Conservation (phyloP, 2,329 filamentous ascomycete species). For the Pseudonectria buxi region DNA sequence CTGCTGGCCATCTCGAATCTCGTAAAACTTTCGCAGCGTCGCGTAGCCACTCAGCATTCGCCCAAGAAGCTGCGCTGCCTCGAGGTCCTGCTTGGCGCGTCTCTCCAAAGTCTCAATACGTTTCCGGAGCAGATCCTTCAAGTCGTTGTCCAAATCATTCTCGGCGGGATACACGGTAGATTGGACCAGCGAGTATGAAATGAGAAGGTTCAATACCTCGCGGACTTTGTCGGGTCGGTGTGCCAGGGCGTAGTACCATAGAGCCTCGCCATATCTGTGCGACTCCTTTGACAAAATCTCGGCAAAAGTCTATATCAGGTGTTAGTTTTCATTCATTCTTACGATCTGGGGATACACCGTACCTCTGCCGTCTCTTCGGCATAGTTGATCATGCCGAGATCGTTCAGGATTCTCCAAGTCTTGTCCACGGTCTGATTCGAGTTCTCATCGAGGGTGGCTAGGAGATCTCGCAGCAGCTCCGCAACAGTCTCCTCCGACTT, state of each 20-base stretch:
- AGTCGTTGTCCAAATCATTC: constrained; percentile 64
- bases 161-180: constrained; percentile 72
- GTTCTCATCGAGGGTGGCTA: constrained; percentile 57
- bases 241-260: constrained; percentile 86
- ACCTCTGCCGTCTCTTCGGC: constrained; percentile 80
- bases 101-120: constrained; percentile 65
- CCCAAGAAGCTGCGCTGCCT: constrained; percentile 76
- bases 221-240: constrained; percentile 74
- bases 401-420: constrained; percentile 69
- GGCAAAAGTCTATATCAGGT: constrained; percentile 63
- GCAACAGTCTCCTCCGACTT: constrained; percentile 68
- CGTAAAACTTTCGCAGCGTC: constrained; percentile 83
- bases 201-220: constrained; percentile 78
- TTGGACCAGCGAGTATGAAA: constrained; percentile 79
- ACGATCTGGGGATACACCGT: constrained; percentile 22
- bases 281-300: constrained; percentile 66
- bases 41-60: constrained; percentile 88
- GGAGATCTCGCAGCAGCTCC: constrained; percentile 59
- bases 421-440: constrained; percentile 71
- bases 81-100: constrained; percentile 67
- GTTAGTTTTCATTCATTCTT: constrained; percentile 18
- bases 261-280: constrained; percentile 74
- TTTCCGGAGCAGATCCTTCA: constrained; percentile 62
- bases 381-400: constrained; percentile 70
- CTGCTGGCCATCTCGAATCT: constrained; percentile 60